Base-by-base conservation (phyloP, 768 basidiomycete species). In the Pleurotus sapidus region DNA sequence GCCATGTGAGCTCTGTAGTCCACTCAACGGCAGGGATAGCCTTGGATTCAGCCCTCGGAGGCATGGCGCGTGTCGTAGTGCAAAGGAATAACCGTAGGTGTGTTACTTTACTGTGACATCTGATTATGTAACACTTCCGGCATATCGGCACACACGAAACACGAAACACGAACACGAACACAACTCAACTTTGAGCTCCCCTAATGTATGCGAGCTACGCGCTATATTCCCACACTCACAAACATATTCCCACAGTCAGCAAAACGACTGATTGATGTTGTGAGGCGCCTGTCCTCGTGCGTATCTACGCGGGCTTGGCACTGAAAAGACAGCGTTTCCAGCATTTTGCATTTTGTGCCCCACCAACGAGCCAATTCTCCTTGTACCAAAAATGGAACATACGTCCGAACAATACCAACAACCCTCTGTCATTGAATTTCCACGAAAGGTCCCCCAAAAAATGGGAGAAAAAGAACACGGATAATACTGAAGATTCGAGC, bases 401-500 rank as follows among this genome's bases (percentile, higher is more conserved):
- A 11, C 23, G 23, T 34, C 24, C 17, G 20, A 59, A 46, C 47
- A 4, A 40, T n/a, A 20, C n/a, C 47, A 24, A 60, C 20, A 47
- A 49, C 46, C 46, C 49, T 53, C 49, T 50, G 24, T 11, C 24
- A 39, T 67, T 65, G 61, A 70, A 65, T 58, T 38, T 62, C 1
- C 30, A 37, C 50, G 27, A 24, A 58, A 66, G 65, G 45, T 54
- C 49, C 2, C 24, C 4, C 54, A 23, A 55, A 48, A 57, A 63
- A 60, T 57, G 51, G 46, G 50, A 50, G 47, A 64, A 62, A 71
- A 68, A 72, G 66, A 64, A 55, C 30, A 34, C 30, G 30, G 9
- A 34, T 34, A 59, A 60, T 63, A 61, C 67, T 68, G 69, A 67
- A 68, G 69, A 68, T 65, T 56, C 45, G 51, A 55, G 75, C 76